These are phyloP conservation scores for Diaporthe citriasiana DNA, from an alignment of 2,329 filamentous ascomycete genomes.

Conservation along the genomic window DNA sequence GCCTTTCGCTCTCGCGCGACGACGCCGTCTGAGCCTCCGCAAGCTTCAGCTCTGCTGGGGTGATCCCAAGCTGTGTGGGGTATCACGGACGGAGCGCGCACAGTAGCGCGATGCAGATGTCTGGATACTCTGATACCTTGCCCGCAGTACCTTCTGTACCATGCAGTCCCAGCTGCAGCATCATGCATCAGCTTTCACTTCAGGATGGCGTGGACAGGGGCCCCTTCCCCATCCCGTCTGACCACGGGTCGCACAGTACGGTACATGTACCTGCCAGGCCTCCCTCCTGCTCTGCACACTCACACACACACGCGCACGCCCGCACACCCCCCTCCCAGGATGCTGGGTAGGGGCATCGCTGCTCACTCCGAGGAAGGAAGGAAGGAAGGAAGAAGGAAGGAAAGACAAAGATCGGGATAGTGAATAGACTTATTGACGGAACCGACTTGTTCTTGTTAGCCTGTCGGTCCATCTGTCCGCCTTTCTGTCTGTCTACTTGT, in stretches of 20 bases:
- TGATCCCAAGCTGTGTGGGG: conserved; percentile 32
- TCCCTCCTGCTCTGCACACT: conserved; percentile 11
- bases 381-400: neutral
- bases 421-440: conserved; percentile 11
- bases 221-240: conserved; percentile 25
- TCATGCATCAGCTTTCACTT: conserved; percentile 35
- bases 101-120: conserved; percentile 2
- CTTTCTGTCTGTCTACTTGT: neutral
- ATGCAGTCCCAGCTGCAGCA: conserved; percentile 5
- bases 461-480: neutral
- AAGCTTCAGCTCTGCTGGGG: conserved; percentile 31
- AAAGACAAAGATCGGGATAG: neutral
- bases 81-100: conserved; percentile 29
- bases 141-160: conserved; percentile 15
- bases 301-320: neutral
- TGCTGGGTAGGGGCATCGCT: conserved; percentile 24
- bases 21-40: conserved; percentile 32
- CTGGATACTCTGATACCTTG: conserved; percentile 10
- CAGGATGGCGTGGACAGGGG: conserved; percentile 21
- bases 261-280: conserved; percentile 27
- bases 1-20: conserved; percentile 7
- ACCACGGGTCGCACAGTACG: neutral
- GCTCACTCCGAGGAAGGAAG: conserved; percentile 13
- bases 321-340: conserved; percentile 25
- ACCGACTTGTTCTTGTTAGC: neutral